Conservation (phyloP, 2,329 filamentous ascomycete species). For the Botrytis elliptica region DNA sequence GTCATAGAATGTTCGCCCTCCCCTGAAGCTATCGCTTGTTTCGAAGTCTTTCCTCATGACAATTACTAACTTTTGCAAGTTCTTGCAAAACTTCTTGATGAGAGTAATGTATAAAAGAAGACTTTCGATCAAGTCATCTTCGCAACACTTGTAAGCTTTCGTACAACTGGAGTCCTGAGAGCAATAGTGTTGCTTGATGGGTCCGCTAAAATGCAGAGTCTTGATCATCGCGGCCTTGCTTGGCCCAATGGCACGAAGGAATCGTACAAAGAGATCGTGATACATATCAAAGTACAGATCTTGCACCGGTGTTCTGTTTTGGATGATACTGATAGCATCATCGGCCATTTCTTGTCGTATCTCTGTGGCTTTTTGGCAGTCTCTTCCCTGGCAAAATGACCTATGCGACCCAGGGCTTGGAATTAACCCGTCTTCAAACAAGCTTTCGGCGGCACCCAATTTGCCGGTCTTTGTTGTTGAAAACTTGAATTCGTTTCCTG, state of each 20-base stretch:
- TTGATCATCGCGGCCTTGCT: background rate
- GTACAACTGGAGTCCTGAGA: background rate
- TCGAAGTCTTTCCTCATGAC: background rate
- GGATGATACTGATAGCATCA: background rate
- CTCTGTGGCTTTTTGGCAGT: background rate
- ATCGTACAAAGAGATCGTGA: background rate
- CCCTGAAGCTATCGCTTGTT: fast-evolving
- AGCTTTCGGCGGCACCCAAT: background rate
- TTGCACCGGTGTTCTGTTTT: background rate
- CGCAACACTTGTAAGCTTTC: fast-evolving
- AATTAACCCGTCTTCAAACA: background rate
- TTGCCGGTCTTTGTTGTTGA: background rate
- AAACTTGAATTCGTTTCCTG: background rate
- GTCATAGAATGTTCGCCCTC: background rate
- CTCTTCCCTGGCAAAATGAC: background rate
- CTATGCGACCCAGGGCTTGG: background rate
- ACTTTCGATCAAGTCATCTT: background rate
- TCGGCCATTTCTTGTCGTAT: fast-evolving
- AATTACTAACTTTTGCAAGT: background rate
- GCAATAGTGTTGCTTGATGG: background rate
- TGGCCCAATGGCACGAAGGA: background rate
- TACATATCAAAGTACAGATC: background rate
- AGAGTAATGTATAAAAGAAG: background rate
- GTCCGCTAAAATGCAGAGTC: background rate
- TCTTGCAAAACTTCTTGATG: background rate